Percentiles rank a stretch among this genome's conserved stretches.
Evolutionary conservation across 2,329 filamentous ascomycete genomes (phyloP).

Genomic region (Tolypocladium guangdongense): DNA sequence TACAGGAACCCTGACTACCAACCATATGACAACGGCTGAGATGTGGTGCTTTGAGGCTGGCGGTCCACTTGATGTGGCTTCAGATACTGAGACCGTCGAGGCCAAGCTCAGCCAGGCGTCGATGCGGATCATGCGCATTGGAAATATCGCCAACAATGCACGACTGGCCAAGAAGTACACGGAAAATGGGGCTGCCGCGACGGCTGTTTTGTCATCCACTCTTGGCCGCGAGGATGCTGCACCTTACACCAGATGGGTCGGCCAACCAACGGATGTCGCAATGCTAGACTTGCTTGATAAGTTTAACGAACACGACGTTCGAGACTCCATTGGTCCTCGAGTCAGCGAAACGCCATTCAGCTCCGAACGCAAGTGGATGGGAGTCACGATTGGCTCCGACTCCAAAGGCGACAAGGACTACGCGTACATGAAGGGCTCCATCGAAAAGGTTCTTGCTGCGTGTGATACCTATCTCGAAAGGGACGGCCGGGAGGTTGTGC

Average conservation of each 20-base stretch:
- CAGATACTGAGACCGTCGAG: constrained; percentile 43
- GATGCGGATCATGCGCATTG: constrained; percentile 74
- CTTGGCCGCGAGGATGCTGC: constrained; percentile 48
- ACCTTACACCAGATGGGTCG: constrained; percentile 80
- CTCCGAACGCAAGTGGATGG: constrained; percentile 99
- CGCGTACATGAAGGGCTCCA: constrained; percentile 90
- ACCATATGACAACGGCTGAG: constrained; percentile 96
- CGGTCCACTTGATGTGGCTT: constrained; percentile 39
- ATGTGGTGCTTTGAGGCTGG: constrained; percentile 84
- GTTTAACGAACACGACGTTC: constrained; percentile 84
- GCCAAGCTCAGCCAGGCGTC: constrained; percentile 60
- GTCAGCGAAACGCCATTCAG: constrained; percentile 87
- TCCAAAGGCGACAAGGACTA: constrained; percentile 57
- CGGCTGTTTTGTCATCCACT: constrained; percentile 75
- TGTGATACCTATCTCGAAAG: constrained; percentile 86
- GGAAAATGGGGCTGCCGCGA: constrained; percentile 58
- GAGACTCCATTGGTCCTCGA: constrained; percentile 73
- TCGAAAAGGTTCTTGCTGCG: constrained; percentile 74
- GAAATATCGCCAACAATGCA: constrained; percentile 94
- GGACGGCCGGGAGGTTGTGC: constrained; percentile 74
- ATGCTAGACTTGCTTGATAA: constrained; percentile 86
- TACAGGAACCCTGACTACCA: constrained; percentile 79
- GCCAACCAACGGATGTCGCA: constrained; percentile 95
- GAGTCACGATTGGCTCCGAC: constrained; percentile 66
- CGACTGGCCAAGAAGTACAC: constrained; percentile 63